A percentile compares a stretch with the other conserved stretches of the same genome.
Conservation (phyloP, 2,329 filamentous ascomycete species). For the Hypoxylon sp. region DNA sequence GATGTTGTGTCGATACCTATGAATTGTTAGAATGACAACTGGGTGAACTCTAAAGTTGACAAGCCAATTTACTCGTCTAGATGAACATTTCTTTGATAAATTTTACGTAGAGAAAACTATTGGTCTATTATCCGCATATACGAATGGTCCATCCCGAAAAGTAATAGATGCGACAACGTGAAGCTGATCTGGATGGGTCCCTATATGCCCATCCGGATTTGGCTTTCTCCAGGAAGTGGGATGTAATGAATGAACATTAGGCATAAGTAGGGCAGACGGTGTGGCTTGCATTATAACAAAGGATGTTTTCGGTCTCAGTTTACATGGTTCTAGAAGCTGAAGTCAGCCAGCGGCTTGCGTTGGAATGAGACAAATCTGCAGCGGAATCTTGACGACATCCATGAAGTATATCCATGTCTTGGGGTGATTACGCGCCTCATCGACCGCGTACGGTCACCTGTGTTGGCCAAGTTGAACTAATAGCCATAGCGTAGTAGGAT, state of each 20-base stretch:
- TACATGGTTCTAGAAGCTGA: conserved; percentile 21
- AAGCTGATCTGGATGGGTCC: not conserved
- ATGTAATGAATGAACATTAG: not conserved
- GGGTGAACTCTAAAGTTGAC: not conserved
- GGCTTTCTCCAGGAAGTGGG: conserved; percentile 17
- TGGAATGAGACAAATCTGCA: conserved; percentile 28
- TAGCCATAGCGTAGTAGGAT: not conserved
- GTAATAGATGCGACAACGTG: not conserved
- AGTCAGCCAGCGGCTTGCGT: not conserved
- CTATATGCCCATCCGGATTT: conserved; percentile 37
- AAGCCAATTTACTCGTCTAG: not conserved
- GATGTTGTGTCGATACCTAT: not conserved
- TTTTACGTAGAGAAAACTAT: not conserved
- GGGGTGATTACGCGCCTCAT: not conserved
- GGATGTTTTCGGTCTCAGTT: conserved; percentile 17
- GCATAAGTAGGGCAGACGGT: conserved; percentile 5
- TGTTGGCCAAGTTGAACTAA: not conserved
- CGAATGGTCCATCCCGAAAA: not conserved
- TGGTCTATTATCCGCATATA: not conserved
- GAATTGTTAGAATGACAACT: not conserved
- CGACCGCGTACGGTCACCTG: not conserved
- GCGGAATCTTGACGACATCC: conserved; percentile 14
- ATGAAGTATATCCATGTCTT: not conserved
- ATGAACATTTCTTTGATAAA: not conserved
- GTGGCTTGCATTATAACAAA: conserved; percentile 20